A percentile compares a stretch with the other conserved stretches of the same genome.
Conservation (phyloP, 1,284 basidiomycete species). For the Ustilago trichophora region DNA sequence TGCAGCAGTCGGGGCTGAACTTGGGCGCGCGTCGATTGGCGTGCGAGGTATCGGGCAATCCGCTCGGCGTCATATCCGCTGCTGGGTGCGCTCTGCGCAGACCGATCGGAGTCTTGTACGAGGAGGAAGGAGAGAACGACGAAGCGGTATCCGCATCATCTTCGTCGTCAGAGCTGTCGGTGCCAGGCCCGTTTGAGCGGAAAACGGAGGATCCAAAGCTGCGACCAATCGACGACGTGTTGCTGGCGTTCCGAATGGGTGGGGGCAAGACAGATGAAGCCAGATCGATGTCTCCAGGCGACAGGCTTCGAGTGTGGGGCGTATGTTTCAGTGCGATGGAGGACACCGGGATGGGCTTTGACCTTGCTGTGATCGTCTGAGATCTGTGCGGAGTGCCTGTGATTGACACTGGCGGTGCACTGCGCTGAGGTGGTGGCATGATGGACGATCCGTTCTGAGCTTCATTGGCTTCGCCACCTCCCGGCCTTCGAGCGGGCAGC, state of each 20-base stretch:
- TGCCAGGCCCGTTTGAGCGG: constrained; percentile 5
- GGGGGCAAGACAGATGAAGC: constrained; percentile 18
- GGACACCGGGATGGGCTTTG: constrained; percentile 22
- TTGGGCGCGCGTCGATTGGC: constrained; percentile 46
- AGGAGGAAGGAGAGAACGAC: constrained; percentile 21
- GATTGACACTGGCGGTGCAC: background rate
- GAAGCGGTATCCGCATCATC: constrained; percentile 20
- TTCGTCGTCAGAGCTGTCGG: constrained; percentile 41
- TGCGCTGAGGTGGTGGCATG: constrained; percentile 37
- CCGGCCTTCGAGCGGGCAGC: constrained; percentile 16
- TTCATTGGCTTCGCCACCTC: background rate
- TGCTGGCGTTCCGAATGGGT: constrained; percentile 14
- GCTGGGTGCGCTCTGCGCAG: constrained; percentile 22
- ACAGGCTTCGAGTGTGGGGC: constrained; percentile 9
- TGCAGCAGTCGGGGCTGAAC: constrained; percentile 41
- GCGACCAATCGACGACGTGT: constrained; percentile 8
- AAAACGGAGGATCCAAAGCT: constrained; percentile 26
- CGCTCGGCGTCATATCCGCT: constrained; percentile 27
- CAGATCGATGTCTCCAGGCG: constrained; percentile 16
- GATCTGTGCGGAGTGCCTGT: constrained; percentile 12
- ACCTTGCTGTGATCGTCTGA: constrained; percentile 24
- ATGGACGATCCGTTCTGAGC: constrained; percentile 11
- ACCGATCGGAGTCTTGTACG: constrained; percentile 23
- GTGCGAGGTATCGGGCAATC: constrained; percentile 42
- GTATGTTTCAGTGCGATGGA: constrained; percentile 7